These are phyloP conservation scores for Triangularia setosa DNA, from an alignment of 2,329 filamentous ascomycete species.

Conservation along the genomic window DNA sequence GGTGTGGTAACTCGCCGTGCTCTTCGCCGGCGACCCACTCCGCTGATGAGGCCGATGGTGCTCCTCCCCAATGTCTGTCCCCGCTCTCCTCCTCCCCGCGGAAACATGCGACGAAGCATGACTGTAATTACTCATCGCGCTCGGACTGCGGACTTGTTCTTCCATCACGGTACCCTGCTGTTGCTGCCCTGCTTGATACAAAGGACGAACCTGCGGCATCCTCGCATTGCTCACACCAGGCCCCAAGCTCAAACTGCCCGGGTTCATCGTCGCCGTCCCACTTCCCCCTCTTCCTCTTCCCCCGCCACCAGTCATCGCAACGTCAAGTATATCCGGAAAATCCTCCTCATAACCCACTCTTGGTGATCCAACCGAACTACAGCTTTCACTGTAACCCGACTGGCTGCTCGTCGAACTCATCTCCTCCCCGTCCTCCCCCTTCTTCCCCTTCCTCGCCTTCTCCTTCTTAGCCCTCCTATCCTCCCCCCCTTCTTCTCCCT, in stretches of 20 bases:
- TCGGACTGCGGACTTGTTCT: conserved; percentile 36
- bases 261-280: conserved; percentile 34
- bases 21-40: conserved; percentile 49
- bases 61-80: conserved; percentile 1
- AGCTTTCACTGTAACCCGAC: conserved; percentile 54
- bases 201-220: conserved; percentile 31
- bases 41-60: conserved; percentile 11
- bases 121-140: conserved; percentile 42
- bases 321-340: conserved; percentile 39
- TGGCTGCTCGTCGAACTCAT: conserved; percentile 45
- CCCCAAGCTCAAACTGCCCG: conserved; percentile 31
- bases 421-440: conserved; percentile 48
- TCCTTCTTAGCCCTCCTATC: conserved; percentile 55
- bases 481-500: conserved; percentile 43
- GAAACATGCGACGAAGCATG: conserved; percentile 41
- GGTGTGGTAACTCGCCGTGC: conserved; percentile 49
- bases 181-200: conserved; percentile 18
- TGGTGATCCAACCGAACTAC: conserved; percentile 53
- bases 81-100: background rate
- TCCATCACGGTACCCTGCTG: background rate
- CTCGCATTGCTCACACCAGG: conserved; percentile 34
- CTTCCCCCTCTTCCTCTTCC: background rate
- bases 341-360: conserved; percentile 33
- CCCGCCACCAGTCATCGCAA: conserved; percentile 36
- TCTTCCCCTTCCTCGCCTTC: conserved; percentile 53